phyloP scores from a whole-genome alignment of 495 filamentous ascomycete species.

The Podospora pseudopauciseta region DNA sequence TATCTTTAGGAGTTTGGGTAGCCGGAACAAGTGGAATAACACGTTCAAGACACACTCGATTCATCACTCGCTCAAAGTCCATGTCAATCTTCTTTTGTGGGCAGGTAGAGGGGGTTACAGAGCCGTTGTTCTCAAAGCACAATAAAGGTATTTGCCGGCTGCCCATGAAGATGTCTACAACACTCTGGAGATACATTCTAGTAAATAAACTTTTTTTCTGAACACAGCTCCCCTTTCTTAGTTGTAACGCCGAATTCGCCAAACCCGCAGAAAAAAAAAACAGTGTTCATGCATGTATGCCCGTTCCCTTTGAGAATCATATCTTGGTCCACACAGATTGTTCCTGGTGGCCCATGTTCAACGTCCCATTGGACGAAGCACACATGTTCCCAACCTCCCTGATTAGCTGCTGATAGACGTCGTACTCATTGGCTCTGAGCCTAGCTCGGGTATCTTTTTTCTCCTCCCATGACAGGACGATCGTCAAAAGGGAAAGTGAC shows the following conservation, averaged over 20 bases:
- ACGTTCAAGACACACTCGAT: background rate
- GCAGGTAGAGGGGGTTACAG: no score
- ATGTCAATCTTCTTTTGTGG: no score
- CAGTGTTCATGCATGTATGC: background rate
- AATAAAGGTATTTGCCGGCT: background rate
- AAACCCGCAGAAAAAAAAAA: constrained; percentile 17
- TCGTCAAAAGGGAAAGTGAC: background rate
- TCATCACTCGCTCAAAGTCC: background rate
- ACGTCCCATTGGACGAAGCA: background rate
- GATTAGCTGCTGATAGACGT: background rate
- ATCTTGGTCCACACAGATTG: background rate
- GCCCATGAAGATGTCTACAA: background rate
- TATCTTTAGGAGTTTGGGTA: background rate
- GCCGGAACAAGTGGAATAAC: background rate
- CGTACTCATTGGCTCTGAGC: constrained; percentile 6
- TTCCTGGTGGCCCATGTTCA: background rate
- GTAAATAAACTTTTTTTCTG: constrained; percentile 4
- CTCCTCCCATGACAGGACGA: background rate
- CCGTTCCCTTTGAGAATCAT: background rate
- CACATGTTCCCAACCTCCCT: background rate
- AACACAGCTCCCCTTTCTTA: constrained; percentile 17
- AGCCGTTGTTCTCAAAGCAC: background rate
- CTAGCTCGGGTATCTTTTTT: constrained; percentile 6
- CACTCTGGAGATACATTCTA: background rate
- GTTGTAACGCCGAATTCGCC: constrained; percentile 28